Evolutionary conservation across 2,329 filamentous ascomycete genomes (phyloP).

Genomic region (Colletotrichum aenigma): DNA sequence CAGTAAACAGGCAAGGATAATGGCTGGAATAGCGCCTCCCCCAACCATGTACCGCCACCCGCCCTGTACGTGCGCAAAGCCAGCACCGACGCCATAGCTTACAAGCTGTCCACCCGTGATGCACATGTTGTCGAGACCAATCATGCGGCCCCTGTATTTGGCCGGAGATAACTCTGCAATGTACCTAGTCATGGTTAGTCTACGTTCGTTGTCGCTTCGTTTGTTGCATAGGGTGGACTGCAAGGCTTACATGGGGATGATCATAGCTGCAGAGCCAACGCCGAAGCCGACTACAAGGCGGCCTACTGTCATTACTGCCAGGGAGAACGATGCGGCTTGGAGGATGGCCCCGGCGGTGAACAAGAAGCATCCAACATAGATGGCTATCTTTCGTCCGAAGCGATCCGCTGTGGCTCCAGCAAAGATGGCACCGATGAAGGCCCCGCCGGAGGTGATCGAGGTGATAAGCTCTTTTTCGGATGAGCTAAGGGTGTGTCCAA

Average conservation of each 20-base stretch:
- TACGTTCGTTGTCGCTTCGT: not conserved
- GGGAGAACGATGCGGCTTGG: slow-evolving; percentile 21
- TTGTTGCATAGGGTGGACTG: not conserved
- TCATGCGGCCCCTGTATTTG: slow-evolving; percentile 52
- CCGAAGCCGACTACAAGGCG: slow-evolving; percentile 51
- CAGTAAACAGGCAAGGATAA: slow-evolving; percentile 47
- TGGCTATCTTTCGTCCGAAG: slow-evolving; percentile 40
- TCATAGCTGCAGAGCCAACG: slow-evolving; percentile 52
- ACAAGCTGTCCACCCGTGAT: slow-evolving; percentile 47
- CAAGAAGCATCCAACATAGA: slow-evolving; percentile 41
- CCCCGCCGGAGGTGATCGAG: slow-evolving; percentile 51
- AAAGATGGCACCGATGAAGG: slow-evolving; percentile 23
- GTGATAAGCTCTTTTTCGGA: slow-evolving; percentile 56
- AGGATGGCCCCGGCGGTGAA: slow-evolving; percentile 24
- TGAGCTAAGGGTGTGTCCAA: slow-evolving; percentile 41
- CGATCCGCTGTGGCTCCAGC: slow-evolving; percentile 24
- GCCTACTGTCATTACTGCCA: slow-evolving; percentile 23
- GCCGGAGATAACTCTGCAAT: slow-evolving; percentile 55
- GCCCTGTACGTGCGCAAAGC: slow-evolving; percentile 39
- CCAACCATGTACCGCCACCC: slow-evolving; percentile 58
- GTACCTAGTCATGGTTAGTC: slow-evolving; percentile 32
- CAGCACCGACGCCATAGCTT: slow-evolving; percentile 44
- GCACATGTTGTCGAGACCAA: slow-evolving; percentile 51
- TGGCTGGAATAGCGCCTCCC: slow-evolving; percentile 48
- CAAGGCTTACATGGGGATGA: slow-evolving; percentile 33